These are phyloP conservation scores for Posidonia oceanica DNA, from an alignment of 116 monocot genomes.

Conservation along the genomic window DNA sequence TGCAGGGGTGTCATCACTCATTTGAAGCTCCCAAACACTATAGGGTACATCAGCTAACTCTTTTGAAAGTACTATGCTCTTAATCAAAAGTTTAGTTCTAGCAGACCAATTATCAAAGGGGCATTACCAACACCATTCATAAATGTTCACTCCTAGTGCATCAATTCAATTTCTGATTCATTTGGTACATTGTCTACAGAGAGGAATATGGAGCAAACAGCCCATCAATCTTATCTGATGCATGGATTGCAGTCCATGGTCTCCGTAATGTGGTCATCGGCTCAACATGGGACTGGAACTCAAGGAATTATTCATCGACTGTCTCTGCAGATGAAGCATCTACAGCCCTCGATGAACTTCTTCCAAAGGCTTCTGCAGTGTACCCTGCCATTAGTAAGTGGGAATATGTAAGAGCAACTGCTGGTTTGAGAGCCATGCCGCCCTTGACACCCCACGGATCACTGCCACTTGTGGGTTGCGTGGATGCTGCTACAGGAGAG, in stretches of 20 bases:
- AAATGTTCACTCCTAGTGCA: neutral
- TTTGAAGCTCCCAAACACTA: conserved; percentile 44
- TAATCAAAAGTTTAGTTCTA: neutral
- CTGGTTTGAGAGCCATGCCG: conserved; percentile 83
- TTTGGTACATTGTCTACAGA: conserved; percentile 13
- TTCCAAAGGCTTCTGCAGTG: conserved; percentile 52
- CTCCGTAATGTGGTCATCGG: conserved; percentile 50
- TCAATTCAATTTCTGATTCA: neutral
- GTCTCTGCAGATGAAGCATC: conserved; percentile 51
- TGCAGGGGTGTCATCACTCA: conserved; percentile 84
- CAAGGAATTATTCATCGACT: conserved; percentile 26
- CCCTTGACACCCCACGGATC: conserved; percentile 69
- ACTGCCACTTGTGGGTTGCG: conserved; percentile 65
- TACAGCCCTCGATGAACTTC: conserved; percentile 43
- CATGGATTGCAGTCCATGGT: conserved; percentile 86
- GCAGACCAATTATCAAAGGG: neutral
- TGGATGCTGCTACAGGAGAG: conserved; percentile 28
- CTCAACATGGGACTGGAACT: conserved; percentile 94
- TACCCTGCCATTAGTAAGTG: conserved; percentile 82
- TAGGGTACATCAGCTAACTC: conserved; percentile 19
- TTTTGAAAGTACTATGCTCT: neutral
- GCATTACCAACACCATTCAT: neutral
- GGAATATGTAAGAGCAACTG: conserved; percentile 51
- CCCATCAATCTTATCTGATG: conserved; percentile 81
- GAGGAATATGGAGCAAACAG: conserved; percentile 26